Evolutionary conservation across 2,329 filamentous ascomycete genomes (phyloP), one percentile per base, ranked within the genome.

Genomic region (Penicillium frequentans): DNA sequence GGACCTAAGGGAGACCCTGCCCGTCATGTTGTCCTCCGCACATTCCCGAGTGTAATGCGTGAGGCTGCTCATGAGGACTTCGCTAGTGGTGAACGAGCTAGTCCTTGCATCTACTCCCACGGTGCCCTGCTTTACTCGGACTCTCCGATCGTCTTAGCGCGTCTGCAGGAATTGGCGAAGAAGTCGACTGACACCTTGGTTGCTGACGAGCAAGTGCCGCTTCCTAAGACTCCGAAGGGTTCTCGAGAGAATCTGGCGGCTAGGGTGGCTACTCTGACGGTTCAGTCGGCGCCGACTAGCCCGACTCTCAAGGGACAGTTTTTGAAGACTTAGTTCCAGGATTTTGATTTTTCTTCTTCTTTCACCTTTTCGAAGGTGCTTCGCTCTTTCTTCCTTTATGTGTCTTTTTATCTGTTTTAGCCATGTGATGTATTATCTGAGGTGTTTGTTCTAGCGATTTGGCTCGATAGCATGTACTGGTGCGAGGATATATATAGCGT

Each of bases 31-130:
- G 69, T 84, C 23, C 69, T 84, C 10, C 76, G 81, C 24, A 73
- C 82, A 3, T 81, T 83, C 68, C 82, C 82, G 2, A 77, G 80
- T 49, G 80, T 84, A 43, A 73, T 75, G 47, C 78, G 82, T n/a
- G 81, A 84, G 65, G 72, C 78, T 14, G 79, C 79, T 14, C 80
- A 82, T 55, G 74, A 76, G 54, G 74, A 77, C 54, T 79, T 82
- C 65, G 74, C 77, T 3, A 73, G 75, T 35, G 79, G 80, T 42
- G 79, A 82, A 55, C 74, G 76, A 49, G 77, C 76, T 10, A 68
- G 57, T 3, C 57, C 68, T 1, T 81, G 77, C 63, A 70, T 80
- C n/a, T 84, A 82, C 62, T 77, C 80, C 39, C 69, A 74, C 26
- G 82, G 82, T 8, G 65, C 78, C 31, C 78, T 80, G 46, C 66